phyloP scores from a whole-genome alignment of 1,284 basidiomycete species.

The Mycena citricolor region DNA sequence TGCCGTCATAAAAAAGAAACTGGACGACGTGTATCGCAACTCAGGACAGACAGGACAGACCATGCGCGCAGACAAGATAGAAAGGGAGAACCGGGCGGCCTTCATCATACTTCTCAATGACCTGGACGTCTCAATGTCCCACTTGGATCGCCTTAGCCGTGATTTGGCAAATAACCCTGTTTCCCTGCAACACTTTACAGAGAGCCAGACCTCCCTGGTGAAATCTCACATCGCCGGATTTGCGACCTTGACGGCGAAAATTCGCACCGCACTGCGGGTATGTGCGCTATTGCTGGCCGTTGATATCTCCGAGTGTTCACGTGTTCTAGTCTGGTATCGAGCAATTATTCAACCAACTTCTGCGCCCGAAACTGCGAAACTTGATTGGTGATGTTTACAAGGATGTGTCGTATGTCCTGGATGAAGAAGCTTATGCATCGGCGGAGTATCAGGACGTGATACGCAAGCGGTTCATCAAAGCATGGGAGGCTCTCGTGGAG shows the following conservation, averaged over 20 bases:
- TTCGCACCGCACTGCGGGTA: slow-evolving; percentile 73
- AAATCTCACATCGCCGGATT: slow-evolving; percentile 50
- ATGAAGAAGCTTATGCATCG: slow-evolving; percentile 83
- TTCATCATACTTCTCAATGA: slow-evolving; percentile 89
- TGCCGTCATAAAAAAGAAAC: slow-evolving; percentile 73
- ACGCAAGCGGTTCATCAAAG: slow-evolving; percentile 83
- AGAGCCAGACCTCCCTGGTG: slow-evolving; percentile 53
- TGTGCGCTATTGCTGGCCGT: slow-evolving; percentile 23
- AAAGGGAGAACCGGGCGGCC: slow-evolving; percentile 72
- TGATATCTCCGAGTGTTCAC: slow-evolving; percentile 14
- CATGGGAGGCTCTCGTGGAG: slow-evolving; percentile 83
- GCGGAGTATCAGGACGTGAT: slow-evolving; percentile 87
- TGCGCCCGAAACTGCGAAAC: slow-evolving; percentile 81
- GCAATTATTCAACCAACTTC: slow-evolving; percentile 90
- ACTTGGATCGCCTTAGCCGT: slow-evolving; percentile 78
- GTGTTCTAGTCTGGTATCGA: slow-evolving; percentile 76
- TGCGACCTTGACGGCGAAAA: slow-evolving; percentile 55
- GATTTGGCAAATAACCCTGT: slow-evolving; percentile 62
- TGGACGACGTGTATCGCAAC: slow-evolving; percentile 83
- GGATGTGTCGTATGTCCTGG: slow-evolving; percentile 84
- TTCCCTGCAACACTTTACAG: slow-evolving; percentile 71
- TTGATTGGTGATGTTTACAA: slow-evolving; percentile 87
- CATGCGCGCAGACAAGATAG: slow-evolving; percentile 66
- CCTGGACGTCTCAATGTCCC: slow-evolving; percentile 82
- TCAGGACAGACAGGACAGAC: slow-evolving; percentile 42